Conservation (phyloP, 495 filamentous ascomycete genomes). For the Annulohypoxylon bovei region DNA sequence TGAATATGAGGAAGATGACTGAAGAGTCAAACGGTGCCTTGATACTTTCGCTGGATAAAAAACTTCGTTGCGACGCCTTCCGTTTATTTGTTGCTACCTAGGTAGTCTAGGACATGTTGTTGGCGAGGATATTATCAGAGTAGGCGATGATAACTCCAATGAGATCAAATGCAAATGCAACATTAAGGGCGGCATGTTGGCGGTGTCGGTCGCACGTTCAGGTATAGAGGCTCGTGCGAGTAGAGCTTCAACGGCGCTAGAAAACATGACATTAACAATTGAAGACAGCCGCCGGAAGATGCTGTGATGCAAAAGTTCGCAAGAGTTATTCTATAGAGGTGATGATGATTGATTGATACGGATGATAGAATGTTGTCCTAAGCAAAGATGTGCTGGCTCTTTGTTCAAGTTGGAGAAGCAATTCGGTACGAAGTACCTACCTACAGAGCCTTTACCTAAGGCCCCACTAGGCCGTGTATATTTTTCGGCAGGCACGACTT, state of each 20-base stretch:
- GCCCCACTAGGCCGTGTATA: neutral
- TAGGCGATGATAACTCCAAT: conserved; percentile 1
- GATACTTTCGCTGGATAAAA: neutral
- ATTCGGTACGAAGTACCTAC: neutral
- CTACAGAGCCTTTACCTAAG: neutral
- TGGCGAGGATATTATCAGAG: neutral
- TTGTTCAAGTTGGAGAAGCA: conserved; percentile 18
- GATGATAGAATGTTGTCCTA: conserved; percentile 11
- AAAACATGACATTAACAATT: neutral
- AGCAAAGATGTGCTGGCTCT: conserved; percentile 8
- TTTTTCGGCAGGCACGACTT: neutral
- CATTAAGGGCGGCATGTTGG: conserved; percentile 3
- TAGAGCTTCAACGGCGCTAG: neutral
- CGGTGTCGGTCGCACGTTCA: conserved; percentile 27
- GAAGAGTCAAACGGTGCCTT: neutral
- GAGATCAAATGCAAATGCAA: conserved; percentile 13
- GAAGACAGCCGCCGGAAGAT: neutral
- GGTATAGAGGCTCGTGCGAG: neutral
- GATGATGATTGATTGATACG: conserved; percentile 15
- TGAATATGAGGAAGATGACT: neutral
- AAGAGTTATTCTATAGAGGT: neutral
- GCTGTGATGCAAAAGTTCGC: neutral
- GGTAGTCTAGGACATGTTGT: neutral
- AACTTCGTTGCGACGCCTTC: neutral
- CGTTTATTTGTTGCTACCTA: neutral